Conservation (phyloP, 2,329 filamentous ascomycete species). For the Curvularia lunata region DNA sequence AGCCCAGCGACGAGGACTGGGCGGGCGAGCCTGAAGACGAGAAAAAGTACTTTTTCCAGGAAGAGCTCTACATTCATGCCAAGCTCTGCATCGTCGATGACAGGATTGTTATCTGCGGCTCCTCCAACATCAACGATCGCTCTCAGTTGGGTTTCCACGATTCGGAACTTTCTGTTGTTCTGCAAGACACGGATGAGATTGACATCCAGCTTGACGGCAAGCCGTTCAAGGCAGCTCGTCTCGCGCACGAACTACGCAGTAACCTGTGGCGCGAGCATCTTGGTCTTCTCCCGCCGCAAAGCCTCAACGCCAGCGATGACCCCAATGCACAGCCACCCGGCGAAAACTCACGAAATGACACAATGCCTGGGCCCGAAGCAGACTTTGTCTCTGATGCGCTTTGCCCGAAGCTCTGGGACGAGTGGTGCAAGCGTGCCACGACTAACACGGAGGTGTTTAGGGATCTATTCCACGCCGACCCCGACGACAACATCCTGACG, state of each 20-base stretch:
- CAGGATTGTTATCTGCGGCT: slow-evolving; percentile 81
- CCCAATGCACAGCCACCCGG: slow-evolving; percentile 79
- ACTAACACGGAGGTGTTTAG: slow-evolving; percentile 77
- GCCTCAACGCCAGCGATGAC: slow-evolving; percentile 67
- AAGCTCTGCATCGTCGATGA: slow-evolving; percentile 93
- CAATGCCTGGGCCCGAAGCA: slow-evolving; percentile 71
- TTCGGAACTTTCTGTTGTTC: slow-evolving; percentile 86
- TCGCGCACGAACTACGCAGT: slow-evolving; percentile 79
- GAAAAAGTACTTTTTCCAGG: slow-evolving; percentile 87
- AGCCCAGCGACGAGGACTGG: slow-evolving; percentile 74
- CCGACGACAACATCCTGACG: slow-evolving; percentile 85
- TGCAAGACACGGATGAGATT: slow-evolving; percentile 79
- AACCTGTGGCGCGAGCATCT: slow-evolving; percentile 92
- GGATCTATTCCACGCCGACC: slow-evolving; percentile 86
- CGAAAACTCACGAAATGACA: slow-evolving; percentile 71
- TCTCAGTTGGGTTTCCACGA: slow-evolving; percentile 88
- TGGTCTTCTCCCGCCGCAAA: slow-evolving; percentile 77
- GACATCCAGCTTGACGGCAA: slow-evolving; percentile 79
- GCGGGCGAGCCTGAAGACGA: slow-evolving; percentile 76
- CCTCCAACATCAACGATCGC: slow-evolving; percentile 90
- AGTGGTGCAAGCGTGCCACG: slow-evolving; percentile 72
- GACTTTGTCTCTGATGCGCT: slow-evolving; percentile 68
- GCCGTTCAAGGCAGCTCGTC: slow-evolving; percentile 77
- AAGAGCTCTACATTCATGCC: slow-evolving; percentile 93
- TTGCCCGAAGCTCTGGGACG: slow-evolving; percentile 63